Evolutionary conservation across 768 basidiomycete genomes (phyloP).

Genomic region (Serendipita sp.): DNA sequence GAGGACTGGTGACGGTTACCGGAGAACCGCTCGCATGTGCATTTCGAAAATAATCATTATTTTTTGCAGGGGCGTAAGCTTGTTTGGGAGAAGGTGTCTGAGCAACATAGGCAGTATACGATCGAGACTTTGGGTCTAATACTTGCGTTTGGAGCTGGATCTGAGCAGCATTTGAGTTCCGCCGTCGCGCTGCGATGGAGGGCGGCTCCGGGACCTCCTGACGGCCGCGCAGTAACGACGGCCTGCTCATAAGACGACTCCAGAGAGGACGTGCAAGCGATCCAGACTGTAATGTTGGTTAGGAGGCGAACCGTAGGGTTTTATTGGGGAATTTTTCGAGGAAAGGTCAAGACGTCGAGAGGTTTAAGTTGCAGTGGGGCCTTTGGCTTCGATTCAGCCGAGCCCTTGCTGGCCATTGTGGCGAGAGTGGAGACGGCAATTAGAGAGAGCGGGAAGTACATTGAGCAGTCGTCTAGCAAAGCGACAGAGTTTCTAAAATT

Average conservation of each 20-base stretch:
- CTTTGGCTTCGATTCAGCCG: too few relatives aligned
- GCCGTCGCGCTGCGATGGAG: slow-evolving; percentile 1
- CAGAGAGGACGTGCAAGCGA: not conserved
- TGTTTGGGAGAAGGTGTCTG: slow-evolving; percentile 1
- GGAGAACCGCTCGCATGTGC: not conserved
- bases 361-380: too few relatives aligned
- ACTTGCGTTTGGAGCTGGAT: not conserved
- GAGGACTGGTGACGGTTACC: not conserved
- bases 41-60: not conserved
- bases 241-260: slow-evolving; percentile 3
- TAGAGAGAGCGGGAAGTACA: not conserved
- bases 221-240: not conserved
- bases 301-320: not conserved
- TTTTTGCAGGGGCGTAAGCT: not conserved
- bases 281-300: not conserved
- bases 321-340: not conserved
- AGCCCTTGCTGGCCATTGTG: not conserved
- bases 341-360: too few relatives aligned
- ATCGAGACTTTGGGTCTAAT: not conserved
- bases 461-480: not conserved
- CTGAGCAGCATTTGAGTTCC: not conserved
- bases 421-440: not conserved
- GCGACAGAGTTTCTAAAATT: not conserved
- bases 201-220: slow-evolving; percentile 5
- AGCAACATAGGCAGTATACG: not conserved